A percentile compares a stretch with the other conserved stretches of the same genome.
Conservation (phyloP, 1,284 basidiomycete species). For the Moesziomyces globuligerus region DNA sequence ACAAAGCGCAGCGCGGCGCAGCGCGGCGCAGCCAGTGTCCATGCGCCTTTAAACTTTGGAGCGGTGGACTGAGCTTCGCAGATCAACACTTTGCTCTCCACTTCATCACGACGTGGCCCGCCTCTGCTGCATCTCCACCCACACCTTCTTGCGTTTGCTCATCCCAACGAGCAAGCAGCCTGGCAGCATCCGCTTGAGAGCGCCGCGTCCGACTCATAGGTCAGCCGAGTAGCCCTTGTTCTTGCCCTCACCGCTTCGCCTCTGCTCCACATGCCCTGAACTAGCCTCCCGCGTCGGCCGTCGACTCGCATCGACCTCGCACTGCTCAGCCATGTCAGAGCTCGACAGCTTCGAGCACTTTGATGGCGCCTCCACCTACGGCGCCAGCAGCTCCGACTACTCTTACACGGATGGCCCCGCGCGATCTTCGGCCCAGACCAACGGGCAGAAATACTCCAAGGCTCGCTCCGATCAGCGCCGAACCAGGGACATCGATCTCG, state of each 20-base stretch:
- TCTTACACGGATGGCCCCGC: constrained; percentile 26
- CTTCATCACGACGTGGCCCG: too few species aligned
- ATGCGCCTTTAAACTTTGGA: constrained; percentile 6
- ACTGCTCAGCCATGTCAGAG: constrained; percentile 39
- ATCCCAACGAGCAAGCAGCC: background rate
- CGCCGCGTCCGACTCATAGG: too few species aligned
- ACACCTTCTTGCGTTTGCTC: constrained; percentile 1
- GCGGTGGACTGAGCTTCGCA: constrained; percentile 15
- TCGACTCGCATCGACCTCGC: constrained; percentile 17
- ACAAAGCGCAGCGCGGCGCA: constrained; percentile 4
- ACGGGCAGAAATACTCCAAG: constrained; percentile 24
- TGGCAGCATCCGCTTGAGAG: background rate
- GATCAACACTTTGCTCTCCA: constrained; percentile 5
- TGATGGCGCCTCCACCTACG: constrained; percentile 54
- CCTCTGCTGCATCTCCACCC: background rate
- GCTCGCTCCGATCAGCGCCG: constrained; percentile 5
- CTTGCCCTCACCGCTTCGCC: background rate
- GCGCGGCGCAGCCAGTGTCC: background rate
- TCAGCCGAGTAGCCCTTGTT: too few species aligned
- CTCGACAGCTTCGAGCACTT: constrained; percentile 58
- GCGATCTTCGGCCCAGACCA: constrained; percentile 1
- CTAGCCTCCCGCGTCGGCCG: constrained; percentile 1
- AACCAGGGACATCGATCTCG: constrained; percentile 40
- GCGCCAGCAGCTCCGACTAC: constrained; percentile 46
- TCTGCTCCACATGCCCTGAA: constrained; percentile 20